These are phyloP conservation scores for Paramecium pentaurelia DNA, from an alignment of 73 alveolate genomes.

Conservation along the genomic window DNA sequence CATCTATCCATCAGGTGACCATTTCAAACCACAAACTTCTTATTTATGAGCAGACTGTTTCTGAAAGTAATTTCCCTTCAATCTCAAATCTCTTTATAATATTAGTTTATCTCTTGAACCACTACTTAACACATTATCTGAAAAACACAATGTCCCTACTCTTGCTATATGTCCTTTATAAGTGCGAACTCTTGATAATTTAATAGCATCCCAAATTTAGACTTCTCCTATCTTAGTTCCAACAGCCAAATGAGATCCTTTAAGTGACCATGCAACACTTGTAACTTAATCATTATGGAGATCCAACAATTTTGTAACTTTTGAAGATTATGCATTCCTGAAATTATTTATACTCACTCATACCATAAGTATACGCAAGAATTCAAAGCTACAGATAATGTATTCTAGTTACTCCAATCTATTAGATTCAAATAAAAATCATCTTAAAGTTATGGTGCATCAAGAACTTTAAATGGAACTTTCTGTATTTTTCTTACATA, in stretches of 20 bases:
- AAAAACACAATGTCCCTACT: slow-evolving; percentile 77
- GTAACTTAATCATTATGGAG: slow-evolving; percentile 90
- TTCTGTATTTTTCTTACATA: slow-evolving; percentile 89
- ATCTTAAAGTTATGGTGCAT: slow-evolving; percentile 98
- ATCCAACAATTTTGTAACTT: slow-evolving; percentile 92
- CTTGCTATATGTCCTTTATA: slow-evolving; percentile 83
- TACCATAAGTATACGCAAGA: slow-evolving; percentile 84
- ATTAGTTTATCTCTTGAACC: slow-evolving; percentile 95
- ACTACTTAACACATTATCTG: slow-evolving; percentile 73
- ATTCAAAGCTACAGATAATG: slow-evolving; percentile 97
- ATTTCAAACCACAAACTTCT: slow-evolving; percentile 99
- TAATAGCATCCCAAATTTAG: slow-evolving; percentile 78
- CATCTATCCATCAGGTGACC: slow-evolving; percentile 97
- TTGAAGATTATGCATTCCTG: slow-evolving; percentile 69
- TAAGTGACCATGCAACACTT: slow-evolving; percentile 83
- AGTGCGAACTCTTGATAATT: slow-evolving; percentile 71
- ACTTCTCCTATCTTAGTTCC: slow-evolving; percentile 82
- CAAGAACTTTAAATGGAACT: slow-evolving; percentile 98
- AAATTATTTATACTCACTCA: neutral
- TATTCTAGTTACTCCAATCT: slow-evolving; percentile 96
- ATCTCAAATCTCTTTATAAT: slow-evolving; percentile 89
- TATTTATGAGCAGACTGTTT: slow-evolving; percentile 82
- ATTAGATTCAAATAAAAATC: slow-evolving; percentile 98
- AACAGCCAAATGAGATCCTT: slow-evolving; percentile 74
- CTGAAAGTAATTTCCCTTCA: slow-evolving; percentile 51